A percentile compares a stretch with the other conserved stretches of the same genome.
These are phyloP conservation scores for carrot (Daucus carota) DNA, from an alignment of 129 eudicot genomes.

Conservation along the genomic window DNA sequence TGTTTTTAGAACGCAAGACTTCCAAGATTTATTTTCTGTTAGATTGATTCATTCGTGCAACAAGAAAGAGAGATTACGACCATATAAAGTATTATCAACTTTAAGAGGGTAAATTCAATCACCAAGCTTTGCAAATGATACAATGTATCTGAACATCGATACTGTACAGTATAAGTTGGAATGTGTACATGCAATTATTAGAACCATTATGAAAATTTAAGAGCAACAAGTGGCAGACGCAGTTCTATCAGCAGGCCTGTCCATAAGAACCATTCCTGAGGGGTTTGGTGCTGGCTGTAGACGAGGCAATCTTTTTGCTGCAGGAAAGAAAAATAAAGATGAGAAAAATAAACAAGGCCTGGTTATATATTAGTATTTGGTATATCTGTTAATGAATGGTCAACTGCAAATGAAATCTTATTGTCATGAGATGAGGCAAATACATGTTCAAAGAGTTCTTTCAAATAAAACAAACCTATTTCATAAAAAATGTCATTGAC, in stretches of 20 bases:
- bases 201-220: slow-evolving; percentile 1
- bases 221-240: slow-evolving; percentile 30
- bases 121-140: not conserved
- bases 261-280: slow-evolving; percentile 40
- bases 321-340: not conserved
- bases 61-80: not conserved
- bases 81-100: not conserved
- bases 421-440: not conserved
- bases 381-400: not conserved
- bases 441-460: slow-evolving; percentile 10
- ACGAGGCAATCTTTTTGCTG: slow-evolving; percentile 44
- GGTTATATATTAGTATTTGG: not conserved
- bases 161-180: not conserved
- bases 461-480: slow-evolving; percentile 23
- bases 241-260: slow-evolving; percentile 29
- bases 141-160: not conserved
- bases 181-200: not conserved
- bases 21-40: not conserved
- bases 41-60: not conserved
- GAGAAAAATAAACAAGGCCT: not conserved
- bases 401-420: not conserved
- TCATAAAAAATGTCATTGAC: slow-evolving; percentile 40
- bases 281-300: slow-evolving; percentile 31
- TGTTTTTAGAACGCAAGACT: no score
- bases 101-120: not conserved